Evolutionary conservation across 352 stramenopile species (phyloP).

Genomic region (Globisporangium echinulatum): DNA sequence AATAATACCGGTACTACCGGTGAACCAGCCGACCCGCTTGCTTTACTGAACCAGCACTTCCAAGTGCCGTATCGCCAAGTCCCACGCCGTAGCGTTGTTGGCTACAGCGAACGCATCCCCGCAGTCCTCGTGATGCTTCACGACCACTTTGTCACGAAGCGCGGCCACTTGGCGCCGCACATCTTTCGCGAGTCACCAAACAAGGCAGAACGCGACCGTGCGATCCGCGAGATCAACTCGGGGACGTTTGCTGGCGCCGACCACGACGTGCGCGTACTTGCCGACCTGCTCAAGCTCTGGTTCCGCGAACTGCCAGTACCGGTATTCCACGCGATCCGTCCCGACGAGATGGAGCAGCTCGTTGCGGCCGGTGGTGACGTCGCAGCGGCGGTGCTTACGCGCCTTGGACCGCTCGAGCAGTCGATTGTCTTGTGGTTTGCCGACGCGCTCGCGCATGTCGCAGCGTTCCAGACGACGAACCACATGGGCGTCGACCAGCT

Average conservation of each 20-base stretch:
- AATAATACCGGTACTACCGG: neutral
- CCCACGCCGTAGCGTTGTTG: conserved; percentile 46
- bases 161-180: conserved; percentile 58
- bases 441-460: conserved; percentile 70
- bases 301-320: conserved; percentile 82
- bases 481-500: conserved; percentile 89
- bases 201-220: conserved; percentile 78
- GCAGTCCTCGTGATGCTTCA: conserved; percentile 85
- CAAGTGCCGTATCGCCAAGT: conserved; percentile 70
- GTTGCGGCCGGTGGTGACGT: conserved; percentile 16
- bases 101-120: conserved; percentile 76
- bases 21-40: conserved; percentile 24
- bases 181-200: conserved; percentile 87
- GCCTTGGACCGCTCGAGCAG: conserved; percentile 42
- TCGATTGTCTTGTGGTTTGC: conserved; percentile 79
- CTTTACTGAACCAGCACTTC: conserved; percentile 82
- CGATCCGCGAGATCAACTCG: conserved; percentile 81
- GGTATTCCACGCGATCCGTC: conserved; percentile 74
- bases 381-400: conserved; percentile 30
- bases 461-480: conserved; percentile 62
- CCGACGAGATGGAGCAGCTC: conserved; percentile 61
- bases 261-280: conserved; percentile 78
- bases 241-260: conserved; percentile 55
- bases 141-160: conserved; percentile 66
- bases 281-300: conserved; percentile 88